Base-by-base conservation (phyloP, 2,329 filamentous ascomycete genomes). In the Leptographium radiaticola region DNA sequence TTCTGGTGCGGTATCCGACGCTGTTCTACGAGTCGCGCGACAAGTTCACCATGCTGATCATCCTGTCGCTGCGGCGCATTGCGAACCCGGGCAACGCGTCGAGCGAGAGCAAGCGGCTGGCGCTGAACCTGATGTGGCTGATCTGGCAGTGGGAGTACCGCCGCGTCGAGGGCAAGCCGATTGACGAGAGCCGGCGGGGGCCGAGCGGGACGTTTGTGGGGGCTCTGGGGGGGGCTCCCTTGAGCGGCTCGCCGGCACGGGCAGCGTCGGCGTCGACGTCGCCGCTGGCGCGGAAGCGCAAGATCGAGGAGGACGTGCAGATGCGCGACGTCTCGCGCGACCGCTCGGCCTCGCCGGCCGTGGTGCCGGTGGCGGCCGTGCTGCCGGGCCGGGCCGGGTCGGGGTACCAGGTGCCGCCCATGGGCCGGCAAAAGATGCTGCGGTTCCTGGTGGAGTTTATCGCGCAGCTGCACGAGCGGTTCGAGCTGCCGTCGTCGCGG, bases 371-470 rank as follows among this genome's bases (percentile, higher is more conserved):
- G 44, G 20, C 77, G 79, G 9, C 76, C 81, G 4, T 75, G 80
- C 11, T 49, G 10, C 15, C 15, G 1, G 67, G 71, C 9, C 65
- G 68, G 31, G 82, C 83, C 49, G 75, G 75, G 56, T 68, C 71
- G 0, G 86, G 89, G 54, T 90, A 87, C 60, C 74, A 79, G 57
- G 83, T 91, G 31, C 80, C 86, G 10, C 66, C 77, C 0, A 66
- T 78, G 1, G 81, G 86, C 53, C 81, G 90, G 20, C 78, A 83
- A 45, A 85, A 89, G 67, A 85, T 98, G 73, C 79, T 96, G 49
- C 96, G 95, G 68, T 98, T 97, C 64, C 78, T 98, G 36, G 87
- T 97, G 34, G 87, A 93, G 57, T 97, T 97, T 68, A 95, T 97
- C 61, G 90, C 89, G 1, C 86, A 89, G 51, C 75, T 96, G 25